Base-by-base conservation (phyloP, 768 basidiomycete species). In the Neoboletus magnificus region DNA sequence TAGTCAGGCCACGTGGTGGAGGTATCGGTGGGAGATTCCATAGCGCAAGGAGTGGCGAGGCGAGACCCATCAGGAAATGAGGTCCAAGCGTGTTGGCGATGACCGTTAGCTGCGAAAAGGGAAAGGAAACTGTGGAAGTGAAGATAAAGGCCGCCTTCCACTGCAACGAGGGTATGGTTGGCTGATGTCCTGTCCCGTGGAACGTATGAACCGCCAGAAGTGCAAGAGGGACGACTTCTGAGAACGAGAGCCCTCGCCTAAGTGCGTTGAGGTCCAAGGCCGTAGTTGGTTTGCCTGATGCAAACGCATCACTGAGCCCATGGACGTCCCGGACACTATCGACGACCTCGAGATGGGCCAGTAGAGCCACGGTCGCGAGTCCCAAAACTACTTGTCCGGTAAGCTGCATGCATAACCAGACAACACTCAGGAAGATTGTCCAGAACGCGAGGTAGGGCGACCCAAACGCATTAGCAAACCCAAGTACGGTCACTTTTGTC, bases 141-240 rank as follows among this genome's bases (percentile, higher is more conserved):
- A 99, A 78, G 29, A 98, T 69, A 71, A 98, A 99, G 8, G 90
- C 95, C 1, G 87, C 74, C 70, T 97, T 97, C 97, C 96, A 99
- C 62, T 98, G 96, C 41, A 99, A 82, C 3, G 91, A 89, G 1
- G 92, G 81, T 37, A 98, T 78, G 4, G 87, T 87, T 1, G 93
- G 81, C 71, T 98, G 94, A 65, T 99, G 97, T 2, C 97, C 96
- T 0, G 95, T 98, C 0, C 82, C 77, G 67, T 89, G 91, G 78
- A 95, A 98, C 9, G 81, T 71, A 47, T 91, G 81, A 37, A 89
- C 71, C 0, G 86, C 88, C 12, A 97, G 76, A 9, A 98, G 79
- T 1, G 87, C 87, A 15, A 98, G 69, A 0, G 87, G 86, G 0
- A 83, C 77, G 23, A 89, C 72, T 56, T 95, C 91, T 8, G 80